These are phyloP conservation scores for Alternaria ventricosa DNA, from an alignment of 2,329 filamentous ascomycete species.

Conservation along the genomic window DNA sequence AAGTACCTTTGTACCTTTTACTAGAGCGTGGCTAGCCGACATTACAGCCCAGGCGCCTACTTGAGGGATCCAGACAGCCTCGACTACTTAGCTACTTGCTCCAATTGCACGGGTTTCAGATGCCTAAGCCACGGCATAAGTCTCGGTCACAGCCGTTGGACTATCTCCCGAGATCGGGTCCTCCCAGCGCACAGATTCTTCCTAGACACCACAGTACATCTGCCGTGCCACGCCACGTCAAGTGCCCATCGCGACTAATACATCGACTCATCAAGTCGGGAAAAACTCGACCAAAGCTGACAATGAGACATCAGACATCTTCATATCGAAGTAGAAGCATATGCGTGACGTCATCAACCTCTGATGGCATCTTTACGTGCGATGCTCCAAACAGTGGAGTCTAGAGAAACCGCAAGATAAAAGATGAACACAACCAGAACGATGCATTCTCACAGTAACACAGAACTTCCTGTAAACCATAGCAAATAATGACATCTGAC, in stretches of 20 bases:
- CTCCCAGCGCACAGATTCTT: constrained; percentile 1
- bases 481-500: neutral
- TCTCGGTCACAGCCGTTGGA: neutral
- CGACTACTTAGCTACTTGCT: neutral
- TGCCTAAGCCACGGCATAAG: neutral
- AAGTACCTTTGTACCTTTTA: constrained; percentile 3
- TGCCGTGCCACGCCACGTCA: constrained; percentile 7
- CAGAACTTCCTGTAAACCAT: neutral
- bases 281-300: neutral
- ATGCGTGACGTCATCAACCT: constrained; percentile 6
- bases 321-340: neutral
- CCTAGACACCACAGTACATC: neutral
- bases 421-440: neutral
- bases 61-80: neutral
- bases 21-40: neutral
- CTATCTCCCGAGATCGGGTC: neutral
- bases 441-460: neutral
- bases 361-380: constrained; percentile 1
- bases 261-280: neutral
- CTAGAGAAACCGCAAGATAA: neutral
- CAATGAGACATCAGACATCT: neutral
- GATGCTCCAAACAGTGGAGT: neutral
- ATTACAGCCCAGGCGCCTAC: neutral
- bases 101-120: neutral
- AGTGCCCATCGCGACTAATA: neutral